A percentile compares a stretch with the other conserved stretches of the same genome.
Evolutionary conservation across 202 grass and related monocot species (phyloP).

Genomic region (Schoenoplectus tabernaemontani): DNA sequence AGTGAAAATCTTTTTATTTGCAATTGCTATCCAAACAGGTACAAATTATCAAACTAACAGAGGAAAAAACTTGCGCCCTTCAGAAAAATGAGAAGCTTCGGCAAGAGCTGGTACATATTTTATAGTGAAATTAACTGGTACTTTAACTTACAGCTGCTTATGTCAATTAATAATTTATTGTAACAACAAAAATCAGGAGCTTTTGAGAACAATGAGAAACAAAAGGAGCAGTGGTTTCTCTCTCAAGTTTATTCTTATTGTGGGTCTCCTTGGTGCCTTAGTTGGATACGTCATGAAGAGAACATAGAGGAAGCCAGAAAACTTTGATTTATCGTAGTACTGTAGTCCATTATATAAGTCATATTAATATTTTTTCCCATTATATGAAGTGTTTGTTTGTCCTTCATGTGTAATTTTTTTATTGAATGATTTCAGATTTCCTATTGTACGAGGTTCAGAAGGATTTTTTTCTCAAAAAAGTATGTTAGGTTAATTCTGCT

Average conservation of each 20-base stretch:
- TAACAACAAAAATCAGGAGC: constrained; percentile 39
- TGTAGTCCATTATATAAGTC: background rate
- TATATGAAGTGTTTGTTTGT: constrained; percentile 7
- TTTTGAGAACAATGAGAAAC: constrained; percentile 60
- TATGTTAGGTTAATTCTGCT: constrained; percentile 1
- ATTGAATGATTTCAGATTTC: constrained; percentile 13
- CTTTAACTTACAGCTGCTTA: background rate
- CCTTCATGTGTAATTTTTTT: background rate
- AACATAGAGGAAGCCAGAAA: constrained; percentile 34
- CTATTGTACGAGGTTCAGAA: background rate
- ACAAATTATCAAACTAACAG: constrained; percentile 62
- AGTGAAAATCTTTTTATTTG: constrained; percentile 20
- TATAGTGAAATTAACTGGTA: constrained; percentile 15
- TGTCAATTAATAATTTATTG: background rate
- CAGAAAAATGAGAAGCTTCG: constrained; percentile 84
- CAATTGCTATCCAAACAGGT: background rate
- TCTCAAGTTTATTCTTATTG: constrained; percentile 57
- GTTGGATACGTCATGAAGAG: constrained; percentile 76
- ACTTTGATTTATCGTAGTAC: constrained; percentile 1
- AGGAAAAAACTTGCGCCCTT: constrained; percentile 68
- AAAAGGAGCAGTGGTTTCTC: constrained; percentile 47
- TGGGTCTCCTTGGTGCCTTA: constrained; percentile 60
- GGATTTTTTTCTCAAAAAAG: background rate
- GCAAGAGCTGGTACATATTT: constrained; percentile 64
- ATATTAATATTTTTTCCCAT: background rate